phyloP scores from a whole-genome alignment of 768 basidiomycete species.

The Imleria badia region DNA sequence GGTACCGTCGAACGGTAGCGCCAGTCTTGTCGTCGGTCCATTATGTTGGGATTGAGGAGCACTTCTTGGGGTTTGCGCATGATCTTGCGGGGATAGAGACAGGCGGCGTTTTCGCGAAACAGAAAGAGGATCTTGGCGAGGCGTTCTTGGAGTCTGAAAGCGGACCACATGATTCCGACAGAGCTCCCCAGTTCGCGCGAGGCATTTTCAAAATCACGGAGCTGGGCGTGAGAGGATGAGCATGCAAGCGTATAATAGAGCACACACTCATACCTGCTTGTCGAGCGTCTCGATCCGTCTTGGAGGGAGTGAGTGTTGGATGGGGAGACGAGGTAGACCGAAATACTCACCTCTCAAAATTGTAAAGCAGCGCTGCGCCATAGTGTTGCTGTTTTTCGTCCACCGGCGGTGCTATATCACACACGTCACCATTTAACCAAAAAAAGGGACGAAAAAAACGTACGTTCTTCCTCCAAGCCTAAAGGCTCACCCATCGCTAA shows the following conservation, averaged over 20 bases:
- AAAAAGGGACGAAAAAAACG: background rate
- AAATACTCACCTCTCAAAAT: conserved; percentile 42
- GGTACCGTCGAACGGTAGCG: conserved; percentile 39
- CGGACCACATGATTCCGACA: conserved; percentile 53
- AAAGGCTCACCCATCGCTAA: conserved; percentile 32
- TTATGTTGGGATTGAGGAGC: conserved; percentile 33
- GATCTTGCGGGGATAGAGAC: conserved; percentile 49
- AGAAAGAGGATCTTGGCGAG: conserved; percentile 48
- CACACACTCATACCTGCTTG: conserved; percentile 37
- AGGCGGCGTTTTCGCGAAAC: conserved; percentile 55
- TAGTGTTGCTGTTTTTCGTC: conserved; percentile 50
- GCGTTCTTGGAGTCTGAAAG: conserved; percentile 48
- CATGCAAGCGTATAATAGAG: background rate
- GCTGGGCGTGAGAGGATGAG: conserved; percentile 25
- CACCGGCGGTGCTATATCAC: conserved; percentile 33
- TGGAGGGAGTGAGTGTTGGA: background rate
- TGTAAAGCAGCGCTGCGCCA: conserved; percentile 43
- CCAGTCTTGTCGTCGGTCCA: conserved; percentile 29
- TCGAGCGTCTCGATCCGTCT: conserved; percentile 50
- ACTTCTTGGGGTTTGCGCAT: conserved; percentile 35
- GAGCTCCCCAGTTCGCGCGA: conserved; percentile 55
- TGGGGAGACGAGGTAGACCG: background rate
- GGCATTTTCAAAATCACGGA: conserved; percentile 55
- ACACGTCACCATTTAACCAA: background rate
- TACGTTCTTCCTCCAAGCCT: conserved; percentile 41